A percentile compares a stretch with the other conserved stretches of the same genome.
These are phyloP conservation scores for Aspergillus mulundensis DNA, from an alignment of 495 filamentous ascomycete species.

Conservation along the genomic window DNA sequence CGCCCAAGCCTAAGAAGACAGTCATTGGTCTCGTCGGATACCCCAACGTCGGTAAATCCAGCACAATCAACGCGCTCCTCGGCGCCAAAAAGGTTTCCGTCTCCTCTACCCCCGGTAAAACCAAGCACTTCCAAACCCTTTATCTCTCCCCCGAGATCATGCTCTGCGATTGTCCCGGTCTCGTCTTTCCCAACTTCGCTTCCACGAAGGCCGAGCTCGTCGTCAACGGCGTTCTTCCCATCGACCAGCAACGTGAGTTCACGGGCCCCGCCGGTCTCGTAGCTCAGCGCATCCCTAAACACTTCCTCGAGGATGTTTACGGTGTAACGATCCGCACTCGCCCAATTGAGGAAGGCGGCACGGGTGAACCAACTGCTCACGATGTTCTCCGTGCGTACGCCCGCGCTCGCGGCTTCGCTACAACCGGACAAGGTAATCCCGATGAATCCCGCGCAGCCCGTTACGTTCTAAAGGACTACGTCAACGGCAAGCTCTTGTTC, in stretches of 20 bases:
- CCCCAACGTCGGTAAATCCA: constrained; percentile 98
- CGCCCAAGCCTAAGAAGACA: constrained; percentile 54
- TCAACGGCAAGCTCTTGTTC: constrained; percentile 91
- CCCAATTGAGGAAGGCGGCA: constrained; percentile 89
- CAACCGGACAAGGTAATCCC: constrained; percentile 79
- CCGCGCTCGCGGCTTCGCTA: constrained; percentile 81
- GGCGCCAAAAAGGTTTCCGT: constrained; percentile 98
- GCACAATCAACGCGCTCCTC: constrained; percentile 96
- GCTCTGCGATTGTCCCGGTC: constrained; percentile 96
- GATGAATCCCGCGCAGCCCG: constrained; percentile 91
- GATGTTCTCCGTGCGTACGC: constrained; percentile 88
- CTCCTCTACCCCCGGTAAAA: constrained; percentile 95
- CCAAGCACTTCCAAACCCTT: constrained; percentile 99
- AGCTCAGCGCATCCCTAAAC: constrained; percentile 84
- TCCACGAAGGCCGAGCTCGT: constrained; percentile 96
- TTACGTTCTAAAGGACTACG: constrained; percentile 93
- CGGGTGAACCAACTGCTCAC: constrained; percentile 79
- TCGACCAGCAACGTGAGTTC: constrained; percentile 94
- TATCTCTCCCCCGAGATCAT: constrained; percentile 85
- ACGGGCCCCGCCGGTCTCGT: constrained; percentile 84
- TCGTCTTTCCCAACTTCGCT: constrained; percentile 98
- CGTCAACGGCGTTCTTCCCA: constrained; percentile 90
- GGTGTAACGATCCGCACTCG: constrained; percentile 82
- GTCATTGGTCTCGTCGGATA: constrained; percentile 95
- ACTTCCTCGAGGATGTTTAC: constrained; percentile 87